These are phyloP conservation scores for Leptodontidium sp. DNA, from an alignment of 2,329 filamentous ascomycete genomes.

Conservation along the genomic window DNA sequence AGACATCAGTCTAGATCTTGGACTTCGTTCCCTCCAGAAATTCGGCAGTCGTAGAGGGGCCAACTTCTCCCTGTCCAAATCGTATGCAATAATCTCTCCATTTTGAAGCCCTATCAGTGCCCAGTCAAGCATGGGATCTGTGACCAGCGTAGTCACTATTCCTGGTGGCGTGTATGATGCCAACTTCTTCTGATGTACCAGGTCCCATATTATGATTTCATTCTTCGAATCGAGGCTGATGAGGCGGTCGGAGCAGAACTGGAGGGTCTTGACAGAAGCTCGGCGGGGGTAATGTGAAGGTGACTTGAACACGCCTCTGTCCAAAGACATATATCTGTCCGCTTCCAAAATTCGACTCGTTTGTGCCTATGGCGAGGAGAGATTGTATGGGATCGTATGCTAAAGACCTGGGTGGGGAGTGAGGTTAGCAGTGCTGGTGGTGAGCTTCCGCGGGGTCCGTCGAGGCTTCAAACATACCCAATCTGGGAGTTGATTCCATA, in stretches of 20 bases:
- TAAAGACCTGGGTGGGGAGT: constrained; percentile 68
- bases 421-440: constrained; percentile 22
- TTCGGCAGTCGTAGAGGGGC: constrained; percentile 86
- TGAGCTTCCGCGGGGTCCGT: constrained; percentile 21
- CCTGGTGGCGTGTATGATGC: constrained; percentile 80
- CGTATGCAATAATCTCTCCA: constrained; percentile 91
- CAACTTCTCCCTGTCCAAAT: constrained; percentile 82
- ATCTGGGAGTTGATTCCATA: constrained; percentile 84
- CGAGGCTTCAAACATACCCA: constrained; percentile 55
- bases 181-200: constrained; percentile 72
- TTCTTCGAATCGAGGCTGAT: constrained; percentile 86
- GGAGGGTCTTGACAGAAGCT: constrained; percentile 77
- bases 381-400: constrained; percentile 95
- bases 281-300: constrained; percentile 73
- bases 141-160: constrained; percentile 75
- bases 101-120: constrained; percentile 83
- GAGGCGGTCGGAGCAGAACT: constrained; percentile 87
- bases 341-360: constrained; percentile 82
- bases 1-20: constrained; percentile 67
- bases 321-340: constrained; percentile 93
- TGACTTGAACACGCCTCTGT: constrained; percentile 79
- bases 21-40: constrained; percentile 80
- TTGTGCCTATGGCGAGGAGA: constrained; percentile 89
- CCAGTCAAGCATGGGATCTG: constrained; percentile 93
- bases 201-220: constrained; percentile 84